phyloP scores from a whole-genome alignment of 495 filamentous ascomycete species.

The Lasiosphaeris hirsuta region DNA sequence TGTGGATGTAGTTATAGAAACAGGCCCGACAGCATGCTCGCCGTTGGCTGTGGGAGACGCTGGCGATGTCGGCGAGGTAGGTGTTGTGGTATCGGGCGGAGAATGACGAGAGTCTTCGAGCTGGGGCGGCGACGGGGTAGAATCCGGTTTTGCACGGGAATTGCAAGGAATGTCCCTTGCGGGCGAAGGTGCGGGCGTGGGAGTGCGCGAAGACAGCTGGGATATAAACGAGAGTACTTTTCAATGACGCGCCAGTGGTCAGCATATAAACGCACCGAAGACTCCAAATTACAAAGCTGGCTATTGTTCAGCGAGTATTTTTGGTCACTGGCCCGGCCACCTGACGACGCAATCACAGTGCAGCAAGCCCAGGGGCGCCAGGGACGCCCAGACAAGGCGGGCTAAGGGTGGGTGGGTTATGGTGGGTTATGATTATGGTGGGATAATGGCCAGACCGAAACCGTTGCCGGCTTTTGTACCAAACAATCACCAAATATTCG shows the following conservation, averaged over 20 bases:
- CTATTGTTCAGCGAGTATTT: background rate
- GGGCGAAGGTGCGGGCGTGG: slow-evolving; percentile 37
- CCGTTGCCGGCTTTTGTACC: too few species aligned
- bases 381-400: background rate
- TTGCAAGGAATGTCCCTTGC: slow-evolving; percentile 25
- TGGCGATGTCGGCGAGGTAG: slow-evolving; percentile 24
- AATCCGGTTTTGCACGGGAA: slow-evolving; percentile 30
- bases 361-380: too few species aligned
- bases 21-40: slow-evolving; percentile 35
- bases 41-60: slow-evolving; percentile 19
- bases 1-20: slow-evolving; percentile 20
- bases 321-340: slow-evolving; percentile 1
- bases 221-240: slow-evolving; percentile 61
- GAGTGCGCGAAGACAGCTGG: slow-evolving; percentile 45
- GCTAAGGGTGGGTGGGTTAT: too few species aligned
- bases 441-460: too few species aligned
- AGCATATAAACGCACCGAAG: slow-evolving; percentile 18
- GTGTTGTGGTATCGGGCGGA: slow-evolving; percentile 25
- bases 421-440: too few species aligned
- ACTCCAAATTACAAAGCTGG: slow-evolving; percentile 13
- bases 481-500: too few species aligned
- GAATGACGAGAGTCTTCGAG: slow-evolving; percentile 19
- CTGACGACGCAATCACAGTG: too few species aligned
- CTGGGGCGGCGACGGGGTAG: slow-evolving; percentile 20
- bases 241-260: slow-evolving; percentile 23